A percentile compares a stretch with the other conserved stretches of the same genome.
Conservation (phyloP, 1,139 yeast species). For the Eremothecium gossypii region DNA sequence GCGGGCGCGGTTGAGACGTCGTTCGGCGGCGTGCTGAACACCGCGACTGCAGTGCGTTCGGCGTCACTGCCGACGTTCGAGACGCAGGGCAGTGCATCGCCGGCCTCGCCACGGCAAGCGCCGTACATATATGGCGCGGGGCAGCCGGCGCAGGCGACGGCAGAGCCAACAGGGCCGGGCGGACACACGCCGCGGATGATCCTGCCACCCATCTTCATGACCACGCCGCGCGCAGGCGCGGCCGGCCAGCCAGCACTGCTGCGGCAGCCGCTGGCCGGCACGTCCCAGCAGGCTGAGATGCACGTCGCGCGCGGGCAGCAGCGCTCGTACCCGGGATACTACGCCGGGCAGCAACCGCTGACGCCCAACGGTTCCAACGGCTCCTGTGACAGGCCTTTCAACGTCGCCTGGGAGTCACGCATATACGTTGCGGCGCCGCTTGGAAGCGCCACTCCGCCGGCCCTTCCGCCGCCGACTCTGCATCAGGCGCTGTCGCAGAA, state of each 20-base stretch:
- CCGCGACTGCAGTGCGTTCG: neutral
- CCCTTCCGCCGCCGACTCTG: neutral
- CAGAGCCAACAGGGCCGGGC: constrained; percentile 1
- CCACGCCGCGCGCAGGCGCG: neutral
- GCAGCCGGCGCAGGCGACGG: neutral
- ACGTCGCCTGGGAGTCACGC: neutral
- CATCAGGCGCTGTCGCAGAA: neutral
- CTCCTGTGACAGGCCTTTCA: neutral
- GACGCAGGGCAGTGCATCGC: neutral
- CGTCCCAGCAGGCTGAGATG: neutral
- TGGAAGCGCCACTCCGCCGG: neutral
- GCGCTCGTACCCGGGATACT: neutral
- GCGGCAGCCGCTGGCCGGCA: neutral
- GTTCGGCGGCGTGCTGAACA: too few relatives aligned
- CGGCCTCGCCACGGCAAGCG: neutral
- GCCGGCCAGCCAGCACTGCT: neutral
- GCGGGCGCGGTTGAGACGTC: too few relatives aligned
- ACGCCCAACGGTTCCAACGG: neutral
- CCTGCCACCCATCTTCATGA: constrained; percentile 1
- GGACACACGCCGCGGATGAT: neutral
- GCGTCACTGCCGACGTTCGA: neutral
- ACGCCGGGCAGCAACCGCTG: neutral
- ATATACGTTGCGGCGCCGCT: neutral
- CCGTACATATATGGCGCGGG: too few relatives aligned
- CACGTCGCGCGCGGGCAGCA: constrained; percentile 1